A percentile compares a stretch with the other conserved stretches of the same genome.
Conservation (phyloP, 306 rosid genomes). For the Quercus gilva region DNA sequence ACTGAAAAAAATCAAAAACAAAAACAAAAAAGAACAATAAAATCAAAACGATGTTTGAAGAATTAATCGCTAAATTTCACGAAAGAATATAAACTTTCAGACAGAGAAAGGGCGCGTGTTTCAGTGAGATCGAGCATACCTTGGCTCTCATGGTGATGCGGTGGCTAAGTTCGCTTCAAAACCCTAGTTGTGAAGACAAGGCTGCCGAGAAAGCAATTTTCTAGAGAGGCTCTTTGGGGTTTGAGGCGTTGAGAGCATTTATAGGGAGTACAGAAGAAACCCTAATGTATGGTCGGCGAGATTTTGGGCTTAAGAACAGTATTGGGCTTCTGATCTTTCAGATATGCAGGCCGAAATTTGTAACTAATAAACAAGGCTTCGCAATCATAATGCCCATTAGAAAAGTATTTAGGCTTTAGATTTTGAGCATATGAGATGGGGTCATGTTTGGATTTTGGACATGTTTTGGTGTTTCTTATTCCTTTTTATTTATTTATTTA, state of each 20-base stretch:
- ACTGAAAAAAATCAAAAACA: slow-evolving; percentile 5
- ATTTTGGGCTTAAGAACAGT: not conserved
- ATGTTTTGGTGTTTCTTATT: too few species aligned
- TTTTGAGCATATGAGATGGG: too few species aligned
- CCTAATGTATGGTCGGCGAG: slow-evolving; percentile 3
- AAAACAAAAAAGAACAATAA: too few species aligned
- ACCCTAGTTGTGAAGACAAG: not conserved
- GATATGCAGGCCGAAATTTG: not conserved
- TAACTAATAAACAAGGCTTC: not conserved
- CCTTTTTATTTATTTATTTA: too few species aligned
- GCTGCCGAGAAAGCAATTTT: not conserved
- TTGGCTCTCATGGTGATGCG: slow-evolving; percentile 40
- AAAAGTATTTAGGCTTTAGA: too few species aligned
- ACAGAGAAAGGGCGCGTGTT: too few species aligned
- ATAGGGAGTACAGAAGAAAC: slow-evolving; percentile 11
- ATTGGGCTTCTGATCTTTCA: not conserved
- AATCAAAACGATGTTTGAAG: too few species aligned
- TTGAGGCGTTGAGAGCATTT: not conserved
- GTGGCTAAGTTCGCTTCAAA: not conserved
- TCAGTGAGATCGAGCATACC: slow-evolving; percentile 4
- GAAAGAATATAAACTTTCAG: not conserved
- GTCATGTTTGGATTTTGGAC: too few species aligned
- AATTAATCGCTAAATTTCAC: not conserved
- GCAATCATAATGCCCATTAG: not conserved
- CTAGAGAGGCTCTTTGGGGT: not conserved